phyloP scores from a whole-genome alignment of 495 filamentous ascomycete species.

The Bombardia bombarda region DNA sequence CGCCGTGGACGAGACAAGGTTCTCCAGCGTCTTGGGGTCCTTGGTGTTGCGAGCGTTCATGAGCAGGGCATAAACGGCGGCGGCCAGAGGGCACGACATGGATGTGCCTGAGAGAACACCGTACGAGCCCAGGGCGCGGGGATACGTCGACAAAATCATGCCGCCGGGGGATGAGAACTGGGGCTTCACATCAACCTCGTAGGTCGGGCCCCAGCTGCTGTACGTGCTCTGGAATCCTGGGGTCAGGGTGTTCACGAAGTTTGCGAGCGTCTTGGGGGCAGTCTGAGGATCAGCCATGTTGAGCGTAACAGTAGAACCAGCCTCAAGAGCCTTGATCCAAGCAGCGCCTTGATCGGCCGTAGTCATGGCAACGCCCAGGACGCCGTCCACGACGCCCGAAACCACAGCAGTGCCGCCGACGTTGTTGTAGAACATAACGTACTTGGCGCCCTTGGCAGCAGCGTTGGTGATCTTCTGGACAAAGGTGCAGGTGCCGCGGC shows the following conservation, averaged over 20 bases:
- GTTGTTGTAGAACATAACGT: conserved; percentile 49
- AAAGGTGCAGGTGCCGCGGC: conserved; percentile 44
- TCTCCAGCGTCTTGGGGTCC: conserved; percentile 38
- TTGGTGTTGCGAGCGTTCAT: conserved; percentile 40
- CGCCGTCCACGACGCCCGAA: conserved; percentile 17
- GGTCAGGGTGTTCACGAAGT: conserved; percentile 27
- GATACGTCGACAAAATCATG: conserved; percentile 49
- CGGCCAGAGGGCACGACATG: conserved; percentile 51
- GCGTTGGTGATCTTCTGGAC: conserved; percentile 41
- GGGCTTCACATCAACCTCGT: conserved; percentile 46
- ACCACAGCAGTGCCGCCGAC: conserved; percentile 24
- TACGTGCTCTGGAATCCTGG: conserved; percentile 42
- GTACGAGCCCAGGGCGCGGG: conserved; percentile 42
- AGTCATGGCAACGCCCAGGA: conserved; percentile 38
- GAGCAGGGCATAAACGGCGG: conserved; percentile 47
- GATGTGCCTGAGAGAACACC: conserved; percentile 50
- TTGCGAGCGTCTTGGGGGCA: conserved; percentile 26
- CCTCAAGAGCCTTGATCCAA: conserved; percentile 32
- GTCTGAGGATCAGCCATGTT: conserved; percentile 34
- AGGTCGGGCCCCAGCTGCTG: conserved; percentile 50
- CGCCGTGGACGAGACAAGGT: conserved; percentile 37
- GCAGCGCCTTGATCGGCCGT: conserved; percentile 33
- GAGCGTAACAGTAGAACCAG: conserved; percentile 31
- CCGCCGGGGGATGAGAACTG: conserved; percentile 48
- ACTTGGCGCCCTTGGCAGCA: conserved; percentile 44